A percentile compares a stretch with the other conserved stretches of the same genome.
Conservation (phyloP, 345 rosid genomes). For the Rhodomyrtus tomentosa region DNA sequence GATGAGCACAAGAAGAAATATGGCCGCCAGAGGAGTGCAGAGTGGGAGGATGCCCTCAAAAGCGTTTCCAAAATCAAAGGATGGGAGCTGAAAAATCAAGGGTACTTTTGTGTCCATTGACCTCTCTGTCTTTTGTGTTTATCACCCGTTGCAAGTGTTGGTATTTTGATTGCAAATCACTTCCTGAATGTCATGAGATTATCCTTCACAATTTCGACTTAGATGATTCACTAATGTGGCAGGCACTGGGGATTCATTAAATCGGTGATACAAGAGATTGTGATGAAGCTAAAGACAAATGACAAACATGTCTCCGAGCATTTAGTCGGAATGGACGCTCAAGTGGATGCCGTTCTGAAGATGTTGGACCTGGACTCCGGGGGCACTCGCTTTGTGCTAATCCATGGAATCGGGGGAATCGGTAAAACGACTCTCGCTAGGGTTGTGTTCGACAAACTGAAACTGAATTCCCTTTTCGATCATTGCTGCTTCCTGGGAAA, state of each 20-base stretch:
- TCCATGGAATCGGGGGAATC: neutral
- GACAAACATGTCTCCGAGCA: neutral
- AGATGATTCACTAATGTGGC: neutral
- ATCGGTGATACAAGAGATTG: neutral
- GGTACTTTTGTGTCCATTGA: neutral
- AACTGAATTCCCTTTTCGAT: neutral
- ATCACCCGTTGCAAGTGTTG: too few species aligned
- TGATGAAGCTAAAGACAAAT: neutral
- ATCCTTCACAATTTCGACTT: neutral
- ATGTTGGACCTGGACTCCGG: rapidly evolving
- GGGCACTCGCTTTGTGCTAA: neutral
- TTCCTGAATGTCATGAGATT: too few species aligned
- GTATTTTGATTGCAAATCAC: too few species aligned
- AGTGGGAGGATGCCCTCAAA: neutral
- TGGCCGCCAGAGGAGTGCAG: neutral
- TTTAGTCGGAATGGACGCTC: neutral
- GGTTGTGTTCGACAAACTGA: neutral
- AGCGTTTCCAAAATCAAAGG: neutral
- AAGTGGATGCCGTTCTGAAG: neutral
- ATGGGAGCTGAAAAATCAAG: neutral
- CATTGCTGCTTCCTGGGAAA: neutral
- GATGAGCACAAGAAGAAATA: neutral
- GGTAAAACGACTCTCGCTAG: neutral
- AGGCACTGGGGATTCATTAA: neutral
- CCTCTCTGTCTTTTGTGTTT: too few species aligned